Evolutionary conservation across 257 asterid species (phyloP), one percentile per base, ranked within the genome.

Genomic region (Solanum sparsipilum): DNA sequence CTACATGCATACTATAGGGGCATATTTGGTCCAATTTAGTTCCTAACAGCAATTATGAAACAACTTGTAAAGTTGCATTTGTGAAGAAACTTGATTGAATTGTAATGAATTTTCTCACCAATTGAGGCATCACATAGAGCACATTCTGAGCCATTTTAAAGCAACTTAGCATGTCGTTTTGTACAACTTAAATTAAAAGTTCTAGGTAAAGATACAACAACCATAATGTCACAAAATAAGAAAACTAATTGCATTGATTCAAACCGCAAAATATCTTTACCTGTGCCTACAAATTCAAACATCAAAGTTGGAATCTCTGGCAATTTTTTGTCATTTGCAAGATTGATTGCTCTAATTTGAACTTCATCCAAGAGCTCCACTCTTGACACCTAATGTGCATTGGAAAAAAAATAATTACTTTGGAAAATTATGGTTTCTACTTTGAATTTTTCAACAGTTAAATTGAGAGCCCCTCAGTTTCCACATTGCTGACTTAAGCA

Each of bases 211-310:
- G 75, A 70, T 29, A 15, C 23, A 70, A 7, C 12, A 31, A 70
- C 38, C 38, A 70, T 70, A 15, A 29, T 70, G 38, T 31, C 76
- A 70, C 38, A 29, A 70, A 7, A 70, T 15, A 70, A 70, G 76
- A 70, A 70, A 70, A 31, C 32, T 15, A 70, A 29, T 70, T 70
- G 35, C 76, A 70, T 70, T 70, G 13, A 68, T 27, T 68, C 75
- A 29, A 71, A 71, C 78, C 6, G 7, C 38, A 31, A 29, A 29
- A 71, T 70, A 70, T 31, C 41, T 72, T 31, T 16, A 96, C 99
- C 99, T 94, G 98, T 97, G 93, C 99, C 99, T 73, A 97, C 92
- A 91, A 96, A 94, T 92, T 97, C 99, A 89, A 95, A 93, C 98
- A 97, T 94, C 93, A 97, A 92, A 84, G 99, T 97, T n/a, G 99